Percentiles rank a stretch among this genome's conserved stretches.
Evolutionary conservation across 352 stramenopile genomes (phyloP).

Genomic region (Phytophthora pistaciae): DNA sequence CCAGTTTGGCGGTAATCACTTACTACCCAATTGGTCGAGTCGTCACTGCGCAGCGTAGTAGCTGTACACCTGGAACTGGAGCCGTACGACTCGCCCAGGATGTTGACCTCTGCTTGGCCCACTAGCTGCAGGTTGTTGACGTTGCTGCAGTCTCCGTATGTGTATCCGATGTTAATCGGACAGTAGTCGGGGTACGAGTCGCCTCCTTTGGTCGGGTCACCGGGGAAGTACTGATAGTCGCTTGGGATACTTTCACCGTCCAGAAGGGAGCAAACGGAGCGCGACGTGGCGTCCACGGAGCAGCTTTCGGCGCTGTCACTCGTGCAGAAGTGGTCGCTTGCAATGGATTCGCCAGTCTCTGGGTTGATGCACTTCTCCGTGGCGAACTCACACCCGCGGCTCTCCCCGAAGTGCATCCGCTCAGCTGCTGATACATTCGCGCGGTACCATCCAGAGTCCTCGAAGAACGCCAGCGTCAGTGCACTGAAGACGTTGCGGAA

Average conservation of each 20-base stretch:
- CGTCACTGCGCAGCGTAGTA: constrained; percentile 63
- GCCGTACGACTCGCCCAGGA: constrained; percentile 81
- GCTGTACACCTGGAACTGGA: constrained; percentile 74
- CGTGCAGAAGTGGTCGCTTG: constrained; percentile 75
- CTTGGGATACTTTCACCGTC: constrained; percentile 50
- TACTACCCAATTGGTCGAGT: constrained; percentile 71
- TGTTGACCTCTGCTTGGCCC: constrained; percentile 55
- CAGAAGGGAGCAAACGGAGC: constrained; percentile 69
- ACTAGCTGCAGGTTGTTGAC: constrained; percentile 59
- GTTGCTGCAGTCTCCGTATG: constrained; percentile 71
- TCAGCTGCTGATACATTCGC: constrained; percentile 58
- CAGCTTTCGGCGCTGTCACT: constrained; percentile 69
- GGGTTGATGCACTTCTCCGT: constrained; percentile 75
- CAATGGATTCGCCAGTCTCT: constrained; percentile 47
- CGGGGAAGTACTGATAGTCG: constrained; percentile 70
- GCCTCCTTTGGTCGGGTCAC: constrained; percentile 53
- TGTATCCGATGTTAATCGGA: constrained; percentile 77
- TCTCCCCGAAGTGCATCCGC: constrained; percentile 76
- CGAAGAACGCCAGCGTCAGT: constrained; percentile 83
- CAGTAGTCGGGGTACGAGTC: constrained; percentile 79
- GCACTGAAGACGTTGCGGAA: constrained; percentile 78
- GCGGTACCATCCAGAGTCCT: constrained; percentile 87
- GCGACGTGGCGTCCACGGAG: constrained; percentile 74
- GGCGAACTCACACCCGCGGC: constrained; percentile 71
- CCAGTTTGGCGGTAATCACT: constrained; percentile 66